These are phyloP conservation scores for Neurospora cerealis DNA, from an alignment of 495 filamentous ascomycete genomes.

Conservation along the genomic window DNA sequence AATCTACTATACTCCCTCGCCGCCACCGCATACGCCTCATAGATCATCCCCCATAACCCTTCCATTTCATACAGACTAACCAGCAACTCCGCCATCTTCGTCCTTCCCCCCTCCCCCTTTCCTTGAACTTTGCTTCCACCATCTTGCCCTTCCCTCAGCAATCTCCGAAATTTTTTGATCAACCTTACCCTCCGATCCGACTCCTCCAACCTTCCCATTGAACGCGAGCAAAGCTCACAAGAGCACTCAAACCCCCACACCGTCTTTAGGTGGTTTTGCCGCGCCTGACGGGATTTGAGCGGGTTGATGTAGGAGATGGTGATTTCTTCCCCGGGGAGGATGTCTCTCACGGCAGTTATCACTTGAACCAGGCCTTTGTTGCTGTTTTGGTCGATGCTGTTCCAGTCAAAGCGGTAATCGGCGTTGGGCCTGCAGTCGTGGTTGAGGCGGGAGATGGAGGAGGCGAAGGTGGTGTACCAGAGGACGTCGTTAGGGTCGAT, in stretches of 20 bases:
- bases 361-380: conserved; percentile 23
- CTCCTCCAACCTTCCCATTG: conserved; percentile 10
- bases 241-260: conserved; percentile 34
- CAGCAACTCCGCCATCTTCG: conserved; percentile 28
- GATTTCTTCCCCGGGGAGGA: conserved; percentile 26
- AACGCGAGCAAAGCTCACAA: conserved; percentile 23
- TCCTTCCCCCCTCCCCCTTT: conserved; percentile 7
- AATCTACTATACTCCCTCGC: conserved; percentile 30
- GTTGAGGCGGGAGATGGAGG: conserved; percentile 31
- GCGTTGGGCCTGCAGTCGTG: conserved; percentile 37
- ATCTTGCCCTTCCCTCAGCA: conserved; percentile 18
- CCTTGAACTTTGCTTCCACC: background rate
- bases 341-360: conserved; percentile 27
- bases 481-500: conserved; percentile 10
- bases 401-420: conserved; percentile 30
- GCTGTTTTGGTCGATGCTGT: conserved; percentile 7
- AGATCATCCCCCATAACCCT: conserved; percentile 20
- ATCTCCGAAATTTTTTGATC: conserved; percentile 9
- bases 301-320: conserved; percentile 33
- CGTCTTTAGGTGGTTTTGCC: conserved; percentile 16
- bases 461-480: conserved; percentile 18
- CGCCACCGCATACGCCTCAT: conserved; percentile 29
- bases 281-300: conserved; percentile 14
- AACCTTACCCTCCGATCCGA: conserved; percentile 23
- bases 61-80: conserved; percentile 29